These are phyloP conservation scores for Phaseolus lunatus DNA, from an alignment of 306 rosid genomes.

Conservation along the genomic window DNA sequence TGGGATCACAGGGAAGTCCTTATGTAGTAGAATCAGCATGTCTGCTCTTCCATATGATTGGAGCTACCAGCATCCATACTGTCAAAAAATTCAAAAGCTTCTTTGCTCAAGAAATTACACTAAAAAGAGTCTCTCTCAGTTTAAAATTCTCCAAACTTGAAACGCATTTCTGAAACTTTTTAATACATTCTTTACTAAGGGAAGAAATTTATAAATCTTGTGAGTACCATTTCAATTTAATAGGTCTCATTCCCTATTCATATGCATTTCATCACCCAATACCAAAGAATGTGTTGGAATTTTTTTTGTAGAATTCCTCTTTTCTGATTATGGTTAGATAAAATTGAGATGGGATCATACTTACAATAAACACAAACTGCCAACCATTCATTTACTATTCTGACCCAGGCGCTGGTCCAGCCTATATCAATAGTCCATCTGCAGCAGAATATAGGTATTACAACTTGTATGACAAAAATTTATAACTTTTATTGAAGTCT, in stretches of 20 bases:
- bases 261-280: neutral
- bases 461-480: constrained; percentile 19
- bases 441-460: constrained; percentile 33
- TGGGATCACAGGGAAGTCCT: constrained; percentile 16
- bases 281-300: neutral
- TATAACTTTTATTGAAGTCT: neutral
- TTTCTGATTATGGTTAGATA: neutral
- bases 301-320: neutral
- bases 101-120: constrained; percentile 3
- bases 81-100: constrained; percentile 40
- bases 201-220: neutral
- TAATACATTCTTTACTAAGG: neutral
- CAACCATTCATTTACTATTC: constrained; percentile 94
- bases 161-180: neutral
- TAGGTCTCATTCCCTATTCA: neutral
- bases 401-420: constrained; percentile 98
- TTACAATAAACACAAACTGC: constrained; percentile 93
- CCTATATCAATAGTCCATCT: constrained; percentile 99
- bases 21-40: constrained; percentile 55
- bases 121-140: neutral
- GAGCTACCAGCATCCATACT: constrained; percentile 96
- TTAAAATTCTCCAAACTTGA: neutral
- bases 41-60: constrained; percentile 72
- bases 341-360: constrained; percentile 34
- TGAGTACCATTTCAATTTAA: neutral